These are phyloP conservation scores for Backusella morwellensis DNA, from an alignment of 192 early-diverging fungal genomes.

Conservation along the genomic window DNA sequence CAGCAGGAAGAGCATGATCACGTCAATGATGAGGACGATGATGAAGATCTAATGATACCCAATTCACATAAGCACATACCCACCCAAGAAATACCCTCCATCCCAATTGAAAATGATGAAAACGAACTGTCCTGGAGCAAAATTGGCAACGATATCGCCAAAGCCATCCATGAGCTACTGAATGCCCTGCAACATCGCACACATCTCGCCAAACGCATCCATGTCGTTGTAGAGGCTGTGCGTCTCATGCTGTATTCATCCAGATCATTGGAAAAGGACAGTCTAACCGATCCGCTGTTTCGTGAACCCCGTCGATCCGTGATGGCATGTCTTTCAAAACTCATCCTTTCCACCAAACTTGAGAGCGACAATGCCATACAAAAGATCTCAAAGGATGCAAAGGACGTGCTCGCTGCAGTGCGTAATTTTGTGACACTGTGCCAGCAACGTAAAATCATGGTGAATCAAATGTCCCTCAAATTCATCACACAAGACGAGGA, in stretches of 20 bases:
- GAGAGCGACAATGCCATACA: slow-evolving; percentile 56
- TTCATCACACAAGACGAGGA: not conserved
- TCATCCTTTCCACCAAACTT: slow-evolving; percentile 69
- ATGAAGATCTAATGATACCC: not conserved
- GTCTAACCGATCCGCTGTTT: slow-evolving; percentile 31
- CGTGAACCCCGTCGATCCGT: slow-evolving; percentile 43
- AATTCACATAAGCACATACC: not conserved
- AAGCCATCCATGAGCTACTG: slow-evolving; percentile 53
- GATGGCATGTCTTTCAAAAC: slow-evolving; percentile 63
- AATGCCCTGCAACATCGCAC: slow-evolving; percentile 36
- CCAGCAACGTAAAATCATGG: slow-evolving; percentile 30
- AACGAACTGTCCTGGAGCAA: slow-evolving; percentile 44
- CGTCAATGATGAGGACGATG: not conserved
- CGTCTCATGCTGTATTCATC: slow-evolving; percentile 83
- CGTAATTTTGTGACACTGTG: slow-evolving; percentile 57
- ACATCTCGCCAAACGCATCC: not conserved
- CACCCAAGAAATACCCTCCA: not conserved
- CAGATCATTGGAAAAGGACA: slow-evolving; percentile 63
- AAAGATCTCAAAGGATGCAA: slow-evolving; percentile 63
- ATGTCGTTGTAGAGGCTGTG: slow-evolving; percentile 49
- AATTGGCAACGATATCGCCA: slow-evolving; percentile 40
- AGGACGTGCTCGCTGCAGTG: slow-evolving; percentile 63
- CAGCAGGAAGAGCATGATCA: not conserved
- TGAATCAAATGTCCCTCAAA: slow-evolving; percentile 39
- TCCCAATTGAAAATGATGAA: not conserved